phyloP scores from a whole-genome alignment of 495 filamentous ascomycete species.

The Aspergillus kassunensis region DNA sequence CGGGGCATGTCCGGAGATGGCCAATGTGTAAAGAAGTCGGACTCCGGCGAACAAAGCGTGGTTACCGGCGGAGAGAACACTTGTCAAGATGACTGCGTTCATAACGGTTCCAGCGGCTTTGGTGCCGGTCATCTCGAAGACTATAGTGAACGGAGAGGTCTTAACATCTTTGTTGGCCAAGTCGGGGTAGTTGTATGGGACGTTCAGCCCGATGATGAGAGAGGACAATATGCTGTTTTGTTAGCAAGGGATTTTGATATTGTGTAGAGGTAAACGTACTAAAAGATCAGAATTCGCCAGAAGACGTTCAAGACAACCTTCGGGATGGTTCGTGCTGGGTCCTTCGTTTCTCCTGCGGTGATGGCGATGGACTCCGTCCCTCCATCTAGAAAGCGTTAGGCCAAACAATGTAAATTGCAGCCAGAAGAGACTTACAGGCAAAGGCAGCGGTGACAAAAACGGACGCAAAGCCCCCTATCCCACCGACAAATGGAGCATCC shows the following conservation, averaged over 20 bases:
- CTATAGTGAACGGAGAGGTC: slow-evolving; percentile 52
- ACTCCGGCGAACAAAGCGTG: slow-evolving; percentile 54
- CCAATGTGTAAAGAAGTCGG: slow-evolving; percentile 48
- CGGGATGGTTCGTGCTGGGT: slow-evolving; percentile 45
- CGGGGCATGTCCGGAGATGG: slow-evolving; percentile 44
- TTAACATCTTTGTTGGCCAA: slow-evolving; percentile 36
- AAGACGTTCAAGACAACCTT: slow-evolving; percentile 50
- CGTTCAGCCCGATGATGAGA: slow-evolving; percentile 48
- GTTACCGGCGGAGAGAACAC: slow-evolving; percentile 49
- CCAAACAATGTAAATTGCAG: background rate
- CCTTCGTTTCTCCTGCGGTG: slow-evolving; percentile 51
- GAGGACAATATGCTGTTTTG: slow-evolving; percentile 37
- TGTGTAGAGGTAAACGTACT: slow-evolving; percentile 11
- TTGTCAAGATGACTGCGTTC: slow-evolving; percentile 55
- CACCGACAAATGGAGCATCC: slow-evolving; percentile 51
- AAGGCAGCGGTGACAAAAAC: slow-evolving; percentile 53
- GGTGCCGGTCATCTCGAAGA: slow-evolving; percentile 48
- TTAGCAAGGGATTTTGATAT: background rate
- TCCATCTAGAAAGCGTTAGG: slow-evolving; percentile 28
- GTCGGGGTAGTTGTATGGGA: slow-evolving; percentile 48
- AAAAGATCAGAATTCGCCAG: slow-evolving; percentile 52
- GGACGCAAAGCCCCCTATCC: slow-evolving; percentile 50
- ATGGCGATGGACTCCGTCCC: slow-evolving; percentile 56
- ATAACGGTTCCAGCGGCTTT: slow-evolving; percentile 49
- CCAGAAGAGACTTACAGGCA: slow-evolving; percentile 34